A percentile compares a stretch with the other conserved stretches of the same genome.
Evolutionary conservation across 2,329 filamentous ascomycete species (phyloP).

Genomic region (Xylariaceae sp.): DNA sequence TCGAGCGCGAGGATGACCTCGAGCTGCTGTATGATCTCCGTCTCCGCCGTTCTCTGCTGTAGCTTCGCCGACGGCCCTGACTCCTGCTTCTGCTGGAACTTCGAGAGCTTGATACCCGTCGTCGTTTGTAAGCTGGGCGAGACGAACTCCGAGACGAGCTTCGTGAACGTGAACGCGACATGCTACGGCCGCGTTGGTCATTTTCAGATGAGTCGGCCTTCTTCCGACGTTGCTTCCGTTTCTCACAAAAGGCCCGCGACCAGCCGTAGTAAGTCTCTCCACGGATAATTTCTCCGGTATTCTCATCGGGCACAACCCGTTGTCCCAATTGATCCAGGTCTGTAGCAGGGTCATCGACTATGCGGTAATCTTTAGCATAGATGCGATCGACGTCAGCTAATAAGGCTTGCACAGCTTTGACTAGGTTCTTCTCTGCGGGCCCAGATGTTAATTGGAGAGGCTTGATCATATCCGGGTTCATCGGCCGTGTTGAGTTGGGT

Average conservation of each 20-base stretch:
- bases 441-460: constrained; percentile 72
- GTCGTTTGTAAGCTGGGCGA: constrained; percentile 44
- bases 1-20: constrained; percentile 34
- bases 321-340: constrained; percentile 80
- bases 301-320: constrained; percentile 63
- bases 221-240: constrained; percentile 67
- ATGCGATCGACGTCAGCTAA: constrained; percentile 71
- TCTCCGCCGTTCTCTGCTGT: constrained; percentile 30
- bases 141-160: constrained; percentile 41
- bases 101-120: constrained; percentile 42
- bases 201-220: constrained; percentile 32
- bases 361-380: constrained; percentile 57
- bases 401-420: constrained; percentile 69
- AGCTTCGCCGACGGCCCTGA: constrained; percentile 29
- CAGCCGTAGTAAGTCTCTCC: constrained; percentile 87
- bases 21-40: constrained; percentile 36
- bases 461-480: constrained; percentile 70
- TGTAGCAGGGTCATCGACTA: constrained; percentile 49
- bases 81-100: constrained; percentile 38
- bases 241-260: constrained; percentile 78
- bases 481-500: constrained; percentile 73
- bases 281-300: constrained; percentile 64
- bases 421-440: constrained; percentile 67
- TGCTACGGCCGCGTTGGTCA: constrained; percentile 34
- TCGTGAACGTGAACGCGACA: constrained; percentile 39